Evolutionary conservation across 1,284 basidiomycete species (phyloP), one percentile per base, ranked within the genome.

Genomic region (Cryptococcus amylolentus): DNA sequence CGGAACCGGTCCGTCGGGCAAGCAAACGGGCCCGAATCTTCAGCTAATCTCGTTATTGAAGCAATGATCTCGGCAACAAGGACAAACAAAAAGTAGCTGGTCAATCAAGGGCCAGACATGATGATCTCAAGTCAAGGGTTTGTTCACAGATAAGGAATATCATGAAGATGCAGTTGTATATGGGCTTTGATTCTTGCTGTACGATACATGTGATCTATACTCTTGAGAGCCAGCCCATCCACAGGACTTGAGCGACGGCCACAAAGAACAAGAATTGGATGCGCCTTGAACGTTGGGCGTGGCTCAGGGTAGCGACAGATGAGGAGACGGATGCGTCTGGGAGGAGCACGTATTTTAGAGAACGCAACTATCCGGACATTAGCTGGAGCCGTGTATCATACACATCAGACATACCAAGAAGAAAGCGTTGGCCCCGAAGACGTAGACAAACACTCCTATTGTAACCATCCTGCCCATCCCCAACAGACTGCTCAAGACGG

Each of bases 381-480:
- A 49, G 41, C 47, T 48, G 44, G 37, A 39, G 20, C 28, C 14
- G 47, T 42, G 23, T 47, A 51, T 44, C 27, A 9, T 26, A 20
- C 31, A 27, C 18, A 14, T 18, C 9, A 49, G 20, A 82, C 87
- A 62, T 68, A 92, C 90, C 49, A 97, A 80, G 84, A 98, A 98
- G 78, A 98, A 95, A 0, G 88, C 91, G 61, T 94, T 95, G 18
- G 94, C 89, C 35, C 87, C 79, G 75, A 93, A 89, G 14, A 86
- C 83, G 77, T 98, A 96, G 46, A 89, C 60, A 72, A 96, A 96
- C 5, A 88, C 81, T 23, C 84, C 57, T 56, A 83, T 82, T 72
- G 88, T 91, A 41, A 91, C 68, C 20, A 87, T 81, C 27, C 82
- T 80, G 1, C 86, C 83, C 1, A 86, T 71, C 26, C 83, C 66